These are phyloP conservation scores for Phytophthora kernoviae DNA, from an alignment of 352 stramenopile species.

Conservation along the genomic window DNA sequence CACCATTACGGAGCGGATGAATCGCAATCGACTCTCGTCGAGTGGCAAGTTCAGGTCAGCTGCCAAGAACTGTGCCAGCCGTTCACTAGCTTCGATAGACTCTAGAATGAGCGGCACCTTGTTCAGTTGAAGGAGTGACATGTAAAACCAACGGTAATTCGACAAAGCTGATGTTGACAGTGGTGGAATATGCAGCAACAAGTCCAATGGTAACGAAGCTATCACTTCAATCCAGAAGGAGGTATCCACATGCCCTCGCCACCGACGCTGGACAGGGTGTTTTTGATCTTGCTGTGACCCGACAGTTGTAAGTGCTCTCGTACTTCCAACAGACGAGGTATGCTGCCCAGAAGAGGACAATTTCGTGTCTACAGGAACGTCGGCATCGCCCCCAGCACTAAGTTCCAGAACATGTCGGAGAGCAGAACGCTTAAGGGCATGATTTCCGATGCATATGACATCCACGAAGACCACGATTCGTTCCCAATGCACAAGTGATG, in stretches of 20 bases:
- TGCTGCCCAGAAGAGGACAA: neutral
- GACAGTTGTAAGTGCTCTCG: neutral
- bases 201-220: constrained; percentile 49
- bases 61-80: constrained; percentile 54
- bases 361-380: constrained; percentile 9
- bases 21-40: constrained; percentile 53
- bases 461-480: constrained; percentile 49
- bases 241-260: constrained; percentile 3
- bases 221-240: constrained; percentile 37
- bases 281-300: neutral
- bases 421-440: constrained; percentile 58
- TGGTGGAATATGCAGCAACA: constrained; percentile 50
- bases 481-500: constrained; percentile 33
- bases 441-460: constrained; percentile 54
- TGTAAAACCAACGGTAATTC: constrained; percentile 57
- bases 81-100: constrained; percentile 53
- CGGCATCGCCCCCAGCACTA: constrained; percentile 17
- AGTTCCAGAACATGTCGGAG: constrained; percentile 55
- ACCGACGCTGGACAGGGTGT: constrained; percentile 9
- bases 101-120: constrained; percentile 60
- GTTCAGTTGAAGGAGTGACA: constrained; percentile 63
- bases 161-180: constrained; percentile 19
- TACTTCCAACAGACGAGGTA: constrained; percentile 5
- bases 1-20: constrained; percentile 48
- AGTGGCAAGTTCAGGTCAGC: constrained; percentile 60